Percentiles rank a stretch among this genome's conserved stretches.
These are phyloP conservation scores for Claviceps sp. DNA, from an alignment of 2,329 filamentous ascomycete genomes.

Conservation along the genomic window DNA sequence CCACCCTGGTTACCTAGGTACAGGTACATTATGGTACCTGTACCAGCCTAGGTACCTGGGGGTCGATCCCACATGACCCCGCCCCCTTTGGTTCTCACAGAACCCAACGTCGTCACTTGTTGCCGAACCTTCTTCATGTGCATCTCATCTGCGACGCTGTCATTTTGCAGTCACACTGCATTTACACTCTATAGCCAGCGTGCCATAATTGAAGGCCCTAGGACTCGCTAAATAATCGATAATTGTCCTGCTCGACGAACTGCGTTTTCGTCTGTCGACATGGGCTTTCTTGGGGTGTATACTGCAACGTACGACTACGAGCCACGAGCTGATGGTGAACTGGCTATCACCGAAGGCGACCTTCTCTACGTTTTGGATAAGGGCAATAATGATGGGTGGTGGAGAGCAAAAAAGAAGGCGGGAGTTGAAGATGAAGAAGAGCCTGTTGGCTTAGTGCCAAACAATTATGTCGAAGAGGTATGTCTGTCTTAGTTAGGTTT, in stretches of 20 bases:
- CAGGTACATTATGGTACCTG: no score
- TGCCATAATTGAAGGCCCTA: not conserved
- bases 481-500: conserved; percentile 12
- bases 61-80: no score
- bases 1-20: no score
- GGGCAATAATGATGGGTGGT: conserved; percentile 69
- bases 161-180: not conserved
- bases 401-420: conserved; percentile 90
- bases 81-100: not conserved
- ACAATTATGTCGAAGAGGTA: conserved; percentile 91
- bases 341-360: conserved; percentile 75
- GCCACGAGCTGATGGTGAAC: conserved; percentile 74
- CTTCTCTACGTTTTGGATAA: conserved; percentile 81
- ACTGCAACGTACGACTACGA: conserved; percentile 86
- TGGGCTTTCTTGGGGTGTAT: conserved; percentile 89
- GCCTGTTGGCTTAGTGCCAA: conserved; percentile 78
- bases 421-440: conserved; percentile 76
- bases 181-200: not conserved
- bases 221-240: not conserved
- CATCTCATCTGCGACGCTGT: not conserved
- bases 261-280: conserved; percentile 23
- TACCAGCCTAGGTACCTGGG: no score
- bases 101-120: conserved; percentile 5
- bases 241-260: not conserved
- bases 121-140: not conserved